Base-by-base conservation (phyloP, 2,329 filamentous ascomycete species). In the Chalaropsis thielavioides region DNA sequence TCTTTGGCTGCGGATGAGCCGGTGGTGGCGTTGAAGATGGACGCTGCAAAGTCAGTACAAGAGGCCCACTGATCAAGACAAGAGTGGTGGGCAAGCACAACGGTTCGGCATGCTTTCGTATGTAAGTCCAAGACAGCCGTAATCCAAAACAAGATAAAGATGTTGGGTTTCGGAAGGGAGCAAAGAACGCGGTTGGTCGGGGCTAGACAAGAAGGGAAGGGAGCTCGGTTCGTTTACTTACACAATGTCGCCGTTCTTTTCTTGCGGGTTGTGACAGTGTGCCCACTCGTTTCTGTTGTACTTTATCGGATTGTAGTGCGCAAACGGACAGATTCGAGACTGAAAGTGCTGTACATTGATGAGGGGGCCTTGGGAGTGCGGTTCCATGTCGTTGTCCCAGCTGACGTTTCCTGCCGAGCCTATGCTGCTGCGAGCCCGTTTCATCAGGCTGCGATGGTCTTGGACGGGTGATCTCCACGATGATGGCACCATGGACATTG, bases 241-340 rank as follows among this genome's bases (percentile, higher is more conserved):
- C 65, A 67, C 65, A 41, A 67, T 67, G 51, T 67, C 65, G 19
- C 65, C 65, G 43, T 67, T 67, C 44, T 67, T 67, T 61, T 67
- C 65, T 43, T 67, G 65, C 35, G 44, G 56, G 27, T 67, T 63
- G 17, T 64, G 62, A 27, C 65, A 67, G 15, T 67, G 65, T 35
- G 65, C 44, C 65, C 65, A 67, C 19, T 64, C 65, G 17, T 19
- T 56, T 27, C 35, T 41, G 41, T 64, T 67, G 24, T 64, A 67
- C 40, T 64, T 64, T 19, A 35, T 17, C n/a, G 65, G 35, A 40
- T 67, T 64, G 35, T 67, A 67, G 11, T 56, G 41, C 15, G 65
- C 65, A 38, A 67, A 67, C 19, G 65, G 65, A 61, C 65, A 67
- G 24, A 67, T 67, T n/a, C 65, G 62, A 40, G 43, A 44, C 59